Evolutionary conservation across 106 monocot species (phyloP), one percentile per base, ranked within the genome.

Genomic region (Dendrobium nobile): DNA sequence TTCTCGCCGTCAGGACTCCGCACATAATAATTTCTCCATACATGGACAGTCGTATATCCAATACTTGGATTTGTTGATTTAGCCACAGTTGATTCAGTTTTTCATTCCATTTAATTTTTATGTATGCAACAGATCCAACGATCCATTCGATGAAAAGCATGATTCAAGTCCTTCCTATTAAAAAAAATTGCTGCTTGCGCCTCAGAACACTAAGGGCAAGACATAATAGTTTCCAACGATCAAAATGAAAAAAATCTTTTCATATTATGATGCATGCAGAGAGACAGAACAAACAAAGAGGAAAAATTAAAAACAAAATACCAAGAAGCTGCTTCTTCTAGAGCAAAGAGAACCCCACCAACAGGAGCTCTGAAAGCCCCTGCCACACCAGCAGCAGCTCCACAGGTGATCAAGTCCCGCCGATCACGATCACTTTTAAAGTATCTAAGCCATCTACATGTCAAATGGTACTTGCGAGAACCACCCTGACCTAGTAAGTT

Each of bases 281-380:
- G 22, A 51, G 51, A 47, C 2, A 80, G 44, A 80, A 11, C 81
- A 73, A 45, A 41, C 43, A 79, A 27, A 16, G 55, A 74, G 41
- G 10, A 27, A 75, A 64, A 48, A 67, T 41, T 64, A 18, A 75
- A 61, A 40, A 81, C 8, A 5, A 65, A 72, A 72, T 93, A 99
- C 98, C 98, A 99, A 72, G 98, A 95, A 54, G 98, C 94, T 59
- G 86, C 98, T 88, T 99, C 98, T 82, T 99, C 98, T 45, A 99
- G 91, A 20, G 95, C 98, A 73, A 99, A 99, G 72, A 99, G 98
- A 17, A 99, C 98, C 20, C 98, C 98, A 67, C 98, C 98, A 81
- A 99, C 92, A 79, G 98, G 98, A 10, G 98, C 98, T 56, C 98
- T 85, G 75, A 99, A 99, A 41, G 98, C 98, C 75, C 95, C 91